Evolutionary conservation across 345 rosid genomes (phyloP).

Genomic region (Lenwebbia sp.): DNA sequence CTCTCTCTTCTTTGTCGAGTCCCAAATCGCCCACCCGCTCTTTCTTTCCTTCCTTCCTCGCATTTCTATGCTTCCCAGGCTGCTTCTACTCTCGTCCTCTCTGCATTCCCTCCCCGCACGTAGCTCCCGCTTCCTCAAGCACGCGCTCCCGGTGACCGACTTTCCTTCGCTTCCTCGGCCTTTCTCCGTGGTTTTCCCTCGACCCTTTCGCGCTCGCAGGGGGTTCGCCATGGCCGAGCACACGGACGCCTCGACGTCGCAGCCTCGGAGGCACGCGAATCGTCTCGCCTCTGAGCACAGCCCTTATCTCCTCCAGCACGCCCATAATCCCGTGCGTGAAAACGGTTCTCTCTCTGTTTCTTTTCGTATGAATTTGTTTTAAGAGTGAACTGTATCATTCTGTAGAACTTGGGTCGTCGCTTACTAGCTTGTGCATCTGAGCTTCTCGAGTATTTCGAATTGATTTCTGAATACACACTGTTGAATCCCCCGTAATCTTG

Average conservation of each 20-base stretch:
- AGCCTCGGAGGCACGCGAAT: constrained; percentile 35
- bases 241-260: not conserved
- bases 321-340: constrained; percentile 62
- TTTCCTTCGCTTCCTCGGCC: not conserved
- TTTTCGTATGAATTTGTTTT: not conserved
- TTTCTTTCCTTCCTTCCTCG: not conserved
- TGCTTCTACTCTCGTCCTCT: not conserved
- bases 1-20: not conserved
- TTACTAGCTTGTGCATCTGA: not conserved
- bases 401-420: not conserved
- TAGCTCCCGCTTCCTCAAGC: not conserved
- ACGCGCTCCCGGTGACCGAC: not conserved
- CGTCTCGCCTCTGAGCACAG: constrained; percentile 80
- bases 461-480: not conserved
- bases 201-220: not conserved
- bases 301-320: constrained; percentile 91
- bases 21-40: not conserved
- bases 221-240: constrained; percentile 6
- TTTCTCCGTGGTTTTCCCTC: not conserved
- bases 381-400: not conserved
- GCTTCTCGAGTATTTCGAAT: not conserved
- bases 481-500: not conserved
- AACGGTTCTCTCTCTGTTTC: not conserved
- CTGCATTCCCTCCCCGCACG: not conserved
- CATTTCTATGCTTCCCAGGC: constrained; percentile 6